Base-by-base conservation (phyloP, 805 yeast species). In the Kazachstania taianensis region DNA sequence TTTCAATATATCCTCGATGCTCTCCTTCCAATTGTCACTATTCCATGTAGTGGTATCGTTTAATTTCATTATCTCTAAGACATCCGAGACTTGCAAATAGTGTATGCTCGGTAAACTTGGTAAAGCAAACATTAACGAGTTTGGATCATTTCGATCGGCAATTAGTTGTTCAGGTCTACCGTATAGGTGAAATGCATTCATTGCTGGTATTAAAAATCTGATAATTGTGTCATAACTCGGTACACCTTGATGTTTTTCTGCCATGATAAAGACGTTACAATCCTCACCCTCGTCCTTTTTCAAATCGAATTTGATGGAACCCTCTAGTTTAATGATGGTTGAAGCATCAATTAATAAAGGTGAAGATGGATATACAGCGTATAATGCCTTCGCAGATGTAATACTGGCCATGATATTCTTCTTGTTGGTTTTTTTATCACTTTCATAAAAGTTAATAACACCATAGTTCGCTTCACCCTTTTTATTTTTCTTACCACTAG, bases 351-450 rank as follows among this genome's bases (percentile, higher is more conserved):
- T 81, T 43, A 89, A 72, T 41, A 73, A 64, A 17, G 79, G 78
- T 32, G 86, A 71, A 50, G 83, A 85, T 12, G 98, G 98, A 58
- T 85, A 89, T 12, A 87, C 77, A 1, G 98, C 96, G 45, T 80
- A 79, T 19, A 83, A 77, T 6, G 84, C 72, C 33, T 72, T 61
- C 1, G 92, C 89, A 29, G 68, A 66, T 6, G 73, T 67, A 26
- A 87, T 74, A n/a, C 78, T 75, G 0, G 96, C 97, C 75, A 89
- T 74, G 9, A 86, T 77, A 31, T 67, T 64, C 39, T 70, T 64
- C 53, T 82, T 84, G 55, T 79, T 78, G 28, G 61, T 62, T 46
- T 75, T 75, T 53, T 81, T 82, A 37, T 85, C 94, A 50, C 70
- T 78, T 57, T 85, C 94, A 59, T 71, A 92, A 44, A 89, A 81